Base-by-base conservation (phyloP, 306 rosid species). In the Ceratonia siliqua region DNA sequence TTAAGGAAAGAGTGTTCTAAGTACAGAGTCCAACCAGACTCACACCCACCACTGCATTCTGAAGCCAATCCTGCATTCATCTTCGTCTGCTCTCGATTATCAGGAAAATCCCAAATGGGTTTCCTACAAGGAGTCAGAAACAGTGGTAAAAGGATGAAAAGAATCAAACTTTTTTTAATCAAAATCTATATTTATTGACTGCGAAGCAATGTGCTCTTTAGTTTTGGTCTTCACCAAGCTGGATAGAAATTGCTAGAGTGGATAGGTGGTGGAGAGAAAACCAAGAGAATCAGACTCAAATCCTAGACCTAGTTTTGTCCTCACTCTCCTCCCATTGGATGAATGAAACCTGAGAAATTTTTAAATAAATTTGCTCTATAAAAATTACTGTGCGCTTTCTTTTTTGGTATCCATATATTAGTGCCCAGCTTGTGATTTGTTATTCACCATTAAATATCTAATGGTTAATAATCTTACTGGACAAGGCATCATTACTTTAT, bases 21-120 rank as follows among this genome's bases (percentile, higher is more conserved):
- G 81, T 95, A 95, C 62, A 81, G 66, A 86, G 99, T 95, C 99
- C 99, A 95, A 75, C 99, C 98, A 78, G 99, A 95, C 78, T 92
- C 99, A 67, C 93, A 87, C 12, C 93, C 98, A 72, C 93, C 86
- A 4, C 87, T 87, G 70, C 96, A 86, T 84, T 90, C 97, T 38
- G 99, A 89, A 74, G 73, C 90, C 65, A 82, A 75, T 39, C 76
- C 78, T 50, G 74, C 81, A 68, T 91, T 85, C 98, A 92, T 94
- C 73, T 65, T 82, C 63, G 36, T 45, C 18, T 6, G 33, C 48
- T 49, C n/a, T 45, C 15, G 18, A 8, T 46, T 55, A 61, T 38
- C 27, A 57, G 62, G 45, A 70, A 61, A 71, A 62, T 58, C 58
- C 22, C 27, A 46, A 39, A 57, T 35, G 70, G 69, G 65, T 35